Evolutionary conservation across 495 filamentous ascomycete genomes (phyloP).

Genomic region (Penicillium robsamsonii): DNA sequence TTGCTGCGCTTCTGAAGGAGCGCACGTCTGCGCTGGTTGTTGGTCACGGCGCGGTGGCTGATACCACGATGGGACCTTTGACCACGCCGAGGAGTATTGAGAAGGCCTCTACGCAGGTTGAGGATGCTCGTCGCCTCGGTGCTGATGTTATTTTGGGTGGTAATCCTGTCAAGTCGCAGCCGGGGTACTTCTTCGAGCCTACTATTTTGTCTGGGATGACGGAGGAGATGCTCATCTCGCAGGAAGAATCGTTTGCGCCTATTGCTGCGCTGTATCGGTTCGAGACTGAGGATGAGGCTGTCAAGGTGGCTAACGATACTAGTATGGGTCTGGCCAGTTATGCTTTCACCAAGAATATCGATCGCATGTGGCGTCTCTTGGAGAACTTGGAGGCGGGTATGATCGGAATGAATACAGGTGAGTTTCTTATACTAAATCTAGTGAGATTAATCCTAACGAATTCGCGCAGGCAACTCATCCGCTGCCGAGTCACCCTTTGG

Average conservation of each 20-base stretch:
- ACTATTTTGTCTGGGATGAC: conserved; percentile 64
- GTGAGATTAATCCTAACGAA: not conserved
- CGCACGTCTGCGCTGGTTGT: conserved; percentile 56
- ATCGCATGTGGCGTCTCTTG: conserved; percentile 67
- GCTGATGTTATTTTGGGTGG: conserved; percentile 60
- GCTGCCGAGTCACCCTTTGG: conserved; percentile 73
- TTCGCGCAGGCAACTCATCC: conserved; percentile 53
- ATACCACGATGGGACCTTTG: conserved; percentile 65
- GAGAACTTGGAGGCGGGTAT: conserved; percentile 76
- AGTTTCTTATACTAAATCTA: conserved; percentile 3
- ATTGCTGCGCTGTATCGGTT: conserved; percentile 67
- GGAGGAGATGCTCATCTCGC: conserved; percentile 60
- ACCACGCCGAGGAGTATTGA: conserved; percentile 63
- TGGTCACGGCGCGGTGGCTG: conserved; percentile 58
- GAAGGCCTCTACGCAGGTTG: conserved; percentile 60
- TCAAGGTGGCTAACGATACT: conserved; percentile 60
- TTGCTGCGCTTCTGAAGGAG: conserved; percentile 54
- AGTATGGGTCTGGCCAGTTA: conserved; percentile 71
- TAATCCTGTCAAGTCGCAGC: conserved; percentile 41
- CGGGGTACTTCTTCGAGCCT: conserved; percentile 71
- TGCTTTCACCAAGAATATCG: conserved; percentile 72
- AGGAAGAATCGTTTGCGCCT: conserved; percentile 71
- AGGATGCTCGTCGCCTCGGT: conserved; percentile 60
- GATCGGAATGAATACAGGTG: conserved; percentile 69
- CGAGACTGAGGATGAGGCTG: conserved; percentile 67